Conservation (phyloP, 208 protist genomes). For the Leishmania tropica region DNA sequence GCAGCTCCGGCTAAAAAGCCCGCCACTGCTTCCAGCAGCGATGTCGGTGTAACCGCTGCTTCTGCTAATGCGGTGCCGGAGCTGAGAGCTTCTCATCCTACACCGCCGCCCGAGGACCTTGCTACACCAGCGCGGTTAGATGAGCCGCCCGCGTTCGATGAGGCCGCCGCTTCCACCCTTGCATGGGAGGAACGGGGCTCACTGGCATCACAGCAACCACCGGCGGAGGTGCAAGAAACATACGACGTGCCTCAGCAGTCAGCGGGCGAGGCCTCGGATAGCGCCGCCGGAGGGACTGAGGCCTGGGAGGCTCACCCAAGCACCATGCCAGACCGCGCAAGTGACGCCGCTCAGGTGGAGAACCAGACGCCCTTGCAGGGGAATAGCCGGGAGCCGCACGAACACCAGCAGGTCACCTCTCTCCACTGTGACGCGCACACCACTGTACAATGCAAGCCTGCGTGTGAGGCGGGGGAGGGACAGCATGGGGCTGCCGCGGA, state of each 20-base stretch:
- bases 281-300: neutral
- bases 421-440: neutral
- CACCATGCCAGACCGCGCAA: neutral
- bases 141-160: neutral
- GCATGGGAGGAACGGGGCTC: neutral
- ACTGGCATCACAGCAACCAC: neutral
- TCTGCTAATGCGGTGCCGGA: neutral
- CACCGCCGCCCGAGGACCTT: neutral
- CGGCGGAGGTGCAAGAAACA: neutral
- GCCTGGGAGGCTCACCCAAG: neutral
- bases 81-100: neutral
- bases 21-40: neutral
- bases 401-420: neutral
- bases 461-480: neutral
- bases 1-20: neutral
- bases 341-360: neutral
- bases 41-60: neutral
- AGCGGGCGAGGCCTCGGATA: neutral
- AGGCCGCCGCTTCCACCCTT: neutral
- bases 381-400: neutral
- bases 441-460: neutral
- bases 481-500: neutral
- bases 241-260: neutral
- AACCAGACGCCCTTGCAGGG: neutral
- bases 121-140: neutral